Evolutionary conservation across 1,284 basidiomycete genomes (phyloP), one percentile per base, ranked within the genome.

Genomic region (Garcileccinum viscosum): DNA sequence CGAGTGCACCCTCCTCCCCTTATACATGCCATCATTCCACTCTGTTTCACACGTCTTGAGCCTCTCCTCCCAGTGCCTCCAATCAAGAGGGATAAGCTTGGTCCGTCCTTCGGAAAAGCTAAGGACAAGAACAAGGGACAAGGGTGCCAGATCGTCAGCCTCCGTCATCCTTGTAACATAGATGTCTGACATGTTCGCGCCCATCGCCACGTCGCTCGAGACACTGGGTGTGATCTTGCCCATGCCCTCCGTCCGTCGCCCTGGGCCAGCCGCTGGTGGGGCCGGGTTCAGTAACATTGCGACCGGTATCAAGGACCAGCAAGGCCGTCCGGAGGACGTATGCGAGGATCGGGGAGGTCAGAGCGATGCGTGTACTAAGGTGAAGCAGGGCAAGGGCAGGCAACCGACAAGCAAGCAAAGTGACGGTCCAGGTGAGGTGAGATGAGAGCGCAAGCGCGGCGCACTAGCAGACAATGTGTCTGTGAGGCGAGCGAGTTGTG

Each of bases 321-420:
- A 80, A 37, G 12, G 68, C 69, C 6, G 65, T 69, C 9, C 64
- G 71, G 42, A 80, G 70, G 69, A 72, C 35, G 32, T 75, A 77
- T 58, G 62, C 63, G 37, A 78, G 69, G 35, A 78, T 71, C 14
- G 78, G 78, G 5, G 74, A 77, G 4, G 60, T 61, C 66, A 79
- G 50, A 4, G 72, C 70, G 8, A 78, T 71, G 37, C 76, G 69
- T 3, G 69, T 14, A 33, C 71, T 70, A n/a, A n/a, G n/a, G n/a
- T n/a, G n/a, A n/a, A n/a, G n/a, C n/a, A n/a, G n/a, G n/a, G n/a
- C n/a, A n/a, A n/a, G n/a, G n/a, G n/a, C n/a, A n/a, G n/a, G n/a
- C n/a, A n/a, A n/a, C n/a, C n/a, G n/a, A n/a, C n/a, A n/a, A n/a
- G n/a, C n/a, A n/a, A n/a, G n/a, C n/a, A n/a, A n/a, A n/a, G n/a